Evolutionary conservation across 768 basidiomycete genomes (phyloP).

Genomic region (Tulasnella sp.): DNA sequence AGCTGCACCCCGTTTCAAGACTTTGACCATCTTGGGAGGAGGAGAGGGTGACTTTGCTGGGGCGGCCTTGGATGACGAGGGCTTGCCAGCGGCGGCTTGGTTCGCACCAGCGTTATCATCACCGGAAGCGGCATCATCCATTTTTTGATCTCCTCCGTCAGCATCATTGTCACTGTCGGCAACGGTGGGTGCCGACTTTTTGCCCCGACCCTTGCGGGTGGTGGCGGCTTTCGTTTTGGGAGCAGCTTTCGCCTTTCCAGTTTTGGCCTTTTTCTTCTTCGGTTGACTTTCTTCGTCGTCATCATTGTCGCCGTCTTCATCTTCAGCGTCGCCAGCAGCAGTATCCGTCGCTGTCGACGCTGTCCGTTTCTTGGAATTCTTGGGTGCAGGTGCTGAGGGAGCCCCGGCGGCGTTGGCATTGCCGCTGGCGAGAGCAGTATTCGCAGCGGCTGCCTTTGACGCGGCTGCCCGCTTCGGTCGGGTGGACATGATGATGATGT

Average conservation of each 20-base stretch:
- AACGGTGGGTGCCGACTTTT: neutral
- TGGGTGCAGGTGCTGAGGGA: neutral
- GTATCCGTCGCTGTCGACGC: neutral
- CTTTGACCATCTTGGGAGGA: constrained; percentile 29
- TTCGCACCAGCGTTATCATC: neutral
- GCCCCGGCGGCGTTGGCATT: neutral
- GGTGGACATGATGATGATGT: neutral
- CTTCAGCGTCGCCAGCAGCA: neutral
- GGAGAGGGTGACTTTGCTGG: neutral
- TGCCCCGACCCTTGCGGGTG: neutral
- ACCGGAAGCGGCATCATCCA: neutral
- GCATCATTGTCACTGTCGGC: constrained; percentile 11
- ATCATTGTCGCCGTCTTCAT: neutral
- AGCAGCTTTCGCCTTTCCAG: neutral
- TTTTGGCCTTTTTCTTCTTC: constrained; percentile 26
- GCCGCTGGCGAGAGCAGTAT: constrained; percentile 2
- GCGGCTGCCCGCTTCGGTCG: constrained; percentile 6
- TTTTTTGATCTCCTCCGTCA: neutral
- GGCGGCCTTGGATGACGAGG: neutral
- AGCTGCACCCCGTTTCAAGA: constrained; percentile 31
- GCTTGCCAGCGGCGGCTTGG: neutral
- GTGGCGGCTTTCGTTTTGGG: neutral
- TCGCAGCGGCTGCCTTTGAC: neutral
- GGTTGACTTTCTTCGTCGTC: constrained; percentile 21
- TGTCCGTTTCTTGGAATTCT: neutral